phyloP scores from a whole-genome alignment of 345 rosid species.

The Hibiscus trionum region DNA sequence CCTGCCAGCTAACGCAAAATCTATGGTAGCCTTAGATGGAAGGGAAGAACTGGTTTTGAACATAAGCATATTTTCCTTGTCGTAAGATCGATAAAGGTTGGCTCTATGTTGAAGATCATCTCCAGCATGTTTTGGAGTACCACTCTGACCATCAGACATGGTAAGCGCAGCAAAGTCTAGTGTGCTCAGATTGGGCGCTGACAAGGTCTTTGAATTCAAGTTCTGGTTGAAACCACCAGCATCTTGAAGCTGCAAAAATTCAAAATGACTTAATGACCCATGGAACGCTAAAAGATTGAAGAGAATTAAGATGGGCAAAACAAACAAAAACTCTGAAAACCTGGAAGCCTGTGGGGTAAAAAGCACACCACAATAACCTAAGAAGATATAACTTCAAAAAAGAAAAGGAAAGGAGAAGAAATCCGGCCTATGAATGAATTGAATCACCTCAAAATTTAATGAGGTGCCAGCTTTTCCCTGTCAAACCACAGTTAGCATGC shows the following conservation, averaged over 20 bases:
- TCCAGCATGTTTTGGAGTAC: constrained; percentile 28
- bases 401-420: no score
- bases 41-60: constrained; percentile 55
- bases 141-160: constrained; percentile 45
- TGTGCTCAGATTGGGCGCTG: constrained; percentile 37
- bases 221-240: constrained; percentile 14
- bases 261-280: no score
- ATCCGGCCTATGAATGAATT: no score
- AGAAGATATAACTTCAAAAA: no score
- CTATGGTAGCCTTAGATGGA: constrained; percentile 48
- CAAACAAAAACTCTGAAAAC: neutral
- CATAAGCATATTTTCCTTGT: constrained; percentile 61
- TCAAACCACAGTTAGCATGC: no score
- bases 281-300: no score
- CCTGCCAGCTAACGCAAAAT: constrained; percentile 90
- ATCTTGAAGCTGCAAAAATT: no score
- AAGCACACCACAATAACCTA: no score
- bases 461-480: no score
- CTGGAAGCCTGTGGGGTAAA: no score
- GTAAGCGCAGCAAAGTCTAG: constrained; percentile 84
- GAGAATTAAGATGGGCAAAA: neutral
- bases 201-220: no score
- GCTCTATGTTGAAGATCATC: constrained; percentile 19
- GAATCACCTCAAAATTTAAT: no score
- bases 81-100: constrained; percentile 51